These are phyloP conservation scores for Malbranchea cinnamomea DNA, from an alignment of 2,329 filamentous ascomycete species.

Conservation along the genomic window DNA sequence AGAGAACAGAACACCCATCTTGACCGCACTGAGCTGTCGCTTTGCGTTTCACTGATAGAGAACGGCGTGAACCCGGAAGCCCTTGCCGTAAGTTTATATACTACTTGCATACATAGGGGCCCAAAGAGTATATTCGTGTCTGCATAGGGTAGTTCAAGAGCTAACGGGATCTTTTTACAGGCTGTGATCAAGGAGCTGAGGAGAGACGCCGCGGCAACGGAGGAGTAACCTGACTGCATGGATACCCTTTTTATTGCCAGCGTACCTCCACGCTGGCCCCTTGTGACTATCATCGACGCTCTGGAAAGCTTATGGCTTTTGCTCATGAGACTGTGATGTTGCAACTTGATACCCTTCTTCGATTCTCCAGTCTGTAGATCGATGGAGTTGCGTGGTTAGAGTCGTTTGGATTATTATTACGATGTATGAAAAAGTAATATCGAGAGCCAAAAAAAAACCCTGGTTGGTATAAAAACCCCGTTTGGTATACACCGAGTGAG, in stretches of 20 bases:
- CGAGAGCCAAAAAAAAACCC: neutral
- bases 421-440: too few relatives aligned
- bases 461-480: too few relatives aligned
- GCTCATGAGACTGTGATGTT: too few relatives aligned
- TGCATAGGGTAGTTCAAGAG: neutral
- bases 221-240: neutral
- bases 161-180: conserved; percentile 18
- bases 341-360: too few relatives aligned
- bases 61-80: conserved; percentile 95
- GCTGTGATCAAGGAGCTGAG: conserved; percentile 33
- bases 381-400: too few relatives aligned
- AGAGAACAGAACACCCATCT: conserved; percentile 85
- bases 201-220: conserved; percentile 21
- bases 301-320: too few relatives aligned
- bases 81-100: conserved; percentile 68
- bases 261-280: too few relatives aligned
- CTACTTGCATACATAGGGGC: conserved; percentile 3
- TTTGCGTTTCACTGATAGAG: conserved; percentile 93
- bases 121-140: conserved; percentile 6
- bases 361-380: too few relatives aligned
- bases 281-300: too few relatives aligned
- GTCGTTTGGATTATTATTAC: too few relatives aligned
- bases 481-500: too few relatives aligned
- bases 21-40: conserved; percentile 76
- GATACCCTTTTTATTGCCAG: too few relatives aligned